Evolutionary conservation across 345 rosid genomes (phyloP).

Genomic region (Angophora floribunda): DNA sequence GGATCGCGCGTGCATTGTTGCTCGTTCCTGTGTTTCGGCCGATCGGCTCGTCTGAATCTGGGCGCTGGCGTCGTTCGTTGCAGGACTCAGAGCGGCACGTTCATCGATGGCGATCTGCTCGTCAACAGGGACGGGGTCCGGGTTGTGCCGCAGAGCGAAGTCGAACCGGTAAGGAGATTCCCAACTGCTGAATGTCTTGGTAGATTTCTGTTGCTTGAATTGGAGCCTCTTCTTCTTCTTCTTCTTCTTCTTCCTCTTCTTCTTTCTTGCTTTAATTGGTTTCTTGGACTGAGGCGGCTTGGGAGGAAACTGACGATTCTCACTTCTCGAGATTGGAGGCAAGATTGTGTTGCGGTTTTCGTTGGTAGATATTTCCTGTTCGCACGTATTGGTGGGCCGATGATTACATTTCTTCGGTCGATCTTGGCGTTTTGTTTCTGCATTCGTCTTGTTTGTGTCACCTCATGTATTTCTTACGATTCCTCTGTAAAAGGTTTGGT

Average conservation of each 20-base stretch:
- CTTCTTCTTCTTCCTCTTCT: background rate
- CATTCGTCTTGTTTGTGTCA: background rate
- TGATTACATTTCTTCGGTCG: background rate
- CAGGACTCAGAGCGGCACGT: slow-evolving; percentile 88
- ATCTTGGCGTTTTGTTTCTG: background rate
- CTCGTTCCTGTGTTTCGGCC: background rate
- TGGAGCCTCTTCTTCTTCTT: background rate
- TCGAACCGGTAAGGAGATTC: slow-evolving; percentile 45
- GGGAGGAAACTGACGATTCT: background rate
- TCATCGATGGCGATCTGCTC: slow-evolving; percentile 87
- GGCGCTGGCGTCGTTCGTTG: background rate
- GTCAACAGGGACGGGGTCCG: slow-evolving; percentile 92
- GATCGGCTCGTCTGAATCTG: background rate
- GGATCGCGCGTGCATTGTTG: background rate
- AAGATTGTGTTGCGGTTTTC: background rate
- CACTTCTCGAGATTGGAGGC: background rate
- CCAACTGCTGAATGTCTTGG: background rate
- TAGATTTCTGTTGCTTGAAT: background rate
- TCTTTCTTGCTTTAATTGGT: background rate
- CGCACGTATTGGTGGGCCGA: background rate
- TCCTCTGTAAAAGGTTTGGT: background rate
- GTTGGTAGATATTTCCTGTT: background rate
- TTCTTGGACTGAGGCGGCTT: background rate
- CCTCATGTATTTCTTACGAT: background rate
- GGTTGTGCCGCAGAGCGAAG: slow-evolving; percentile 40